A percentile compares a stretch with the other conserved stretches of the same genome.
phyloP scores from a whole-genome alignment of 2,329 filamentous ascomycete species.

The Septoria linicola region DNA sequence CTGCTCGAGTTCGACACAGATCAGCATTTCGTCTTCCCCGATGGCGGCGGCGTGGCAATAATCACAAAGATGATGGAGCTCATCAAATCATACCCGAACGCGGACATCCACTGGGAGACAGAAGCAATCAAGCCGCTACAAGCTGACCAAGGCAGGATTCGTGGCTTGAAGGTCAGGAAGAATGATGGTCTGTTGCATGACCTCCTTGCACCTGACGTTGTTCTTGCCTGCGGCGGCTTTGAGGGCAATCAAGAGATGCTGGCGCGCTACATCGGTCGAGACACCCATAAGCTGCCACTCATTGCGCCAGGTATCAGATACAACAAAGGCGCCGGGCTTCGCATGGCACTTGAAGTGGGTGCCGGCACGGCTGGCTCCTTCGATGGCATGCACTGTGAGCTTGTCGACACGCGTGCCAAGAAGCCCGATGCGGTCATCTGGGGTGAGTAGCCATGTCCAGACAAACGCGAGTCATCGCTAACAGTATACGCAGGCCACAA shows the following conservation, averaged over 20 bases:
- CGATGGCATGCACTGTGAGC: constrained; percentile 46
- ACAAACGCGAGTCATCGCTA: constrained; percentile 3
- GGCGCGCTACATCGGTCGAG: constrained; percentile 42
- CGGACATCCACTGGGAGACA: constrained; percentile 43
- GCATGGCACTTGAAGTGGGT: constrained; percentile 45
- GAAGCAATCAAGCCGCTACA: constrained; percentile 41
- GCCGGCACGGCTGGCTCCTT: constrained; percentile 44
- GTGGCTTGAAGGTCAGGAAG: constrained; percentile 42
- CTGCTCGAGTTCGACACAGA: constrained; percentile 44
- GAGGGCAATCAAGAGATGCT: constrained; percentile 46
- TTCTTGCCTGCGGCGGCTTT: constrained; percentile 45
- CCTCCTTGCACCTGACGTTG: constrained; percentile 39
- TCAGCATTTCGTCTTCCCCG: constrained; percentile 44
- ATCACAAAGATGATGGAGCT: constrained; percentile 42
- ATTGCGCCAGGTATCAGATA: constrained; percentile 45
- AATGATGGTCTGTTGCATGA: constrained; percentile 40
- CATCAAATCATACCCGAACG: constrained; percentile 38
- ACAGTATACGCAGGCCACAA: constrained; percentile 36
- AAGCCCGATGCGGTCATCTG: constrained; percentile 45
- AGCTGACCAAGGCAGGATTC: constrained; percentile 38
- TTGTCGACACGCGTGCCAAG: constrained; percentile 43
- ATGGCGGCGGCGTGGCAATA: constrained; percentile 43
- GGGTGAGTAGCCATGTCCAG: constrained; percentile 23
- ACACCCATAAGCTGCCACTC: constrained; percentile 42
- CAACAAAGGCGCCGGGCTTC: constrained; percentile 43